Evolutionary conservation across 176 grass and related monocot species (phyloP).

Genomic region (Oryza rufipogon): DNA sequence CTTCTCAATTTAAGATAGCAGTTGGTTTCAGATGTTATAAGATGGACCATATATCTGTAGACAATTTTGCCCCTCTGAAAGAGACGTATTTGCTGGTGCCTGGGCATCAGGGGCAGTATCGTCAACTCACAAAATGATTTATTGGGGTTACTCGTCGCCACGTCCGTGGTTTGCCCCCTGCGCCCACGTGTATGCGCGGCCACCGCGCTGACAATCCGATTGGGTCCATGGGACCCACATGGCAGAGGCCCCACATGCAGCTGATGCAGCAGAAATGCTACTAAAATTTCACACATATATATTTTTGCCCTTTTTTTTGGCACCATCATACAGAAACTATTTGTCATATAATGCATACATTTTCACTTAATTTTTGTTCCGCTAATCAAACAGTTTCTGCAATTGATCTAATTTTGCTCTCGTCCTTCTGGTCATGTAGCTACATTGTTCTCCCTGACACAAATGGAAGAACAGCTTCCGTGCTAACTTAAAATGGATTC

Average conservation of each 20-base stretch:
- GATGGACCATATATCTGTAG: too few relatives aligned
- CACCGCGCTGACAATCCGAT: neutral
- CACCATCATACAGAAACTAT: neutral
- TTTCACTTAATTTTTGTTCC: neutral
- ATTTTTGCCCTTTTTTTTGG: neutral
- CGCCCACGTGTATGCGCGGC: neutral
- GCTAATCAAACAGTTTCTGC: neutral
- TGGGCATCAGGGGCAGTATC: neutral
- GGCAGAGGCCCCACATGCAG: neutral
- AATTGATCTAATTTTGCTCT: neutral
- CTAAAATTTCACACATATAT: conserved; percentile 2
- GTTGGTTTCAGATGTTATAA: too few relatives aligned
- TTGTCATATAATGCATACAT: conserved; percentile 2
- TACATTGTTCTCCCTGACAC: neutral
- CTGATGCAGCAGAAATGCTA: neutral
- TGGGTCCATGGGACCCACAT: neutral
- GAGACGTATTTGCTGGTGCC: neutral
- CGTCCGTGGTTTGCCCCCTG: neutral
- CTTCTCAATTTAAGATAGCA: too few relatives aligned
- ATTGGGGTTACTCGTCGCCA: neutral
- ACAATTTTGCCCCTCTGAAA: neutral
- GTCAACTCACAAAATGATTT: neutral
- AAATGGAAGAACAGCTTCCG: neutral
- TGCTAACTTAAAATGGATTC: neutral
- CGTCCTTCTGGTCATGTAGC: neutral